Percentiles rank a stretch among this genome's conserved stretches.
Conservation (phyloP, 2,329 filamentous ascomycete genomes). For the Stemphylium lycopersici region DNA sequence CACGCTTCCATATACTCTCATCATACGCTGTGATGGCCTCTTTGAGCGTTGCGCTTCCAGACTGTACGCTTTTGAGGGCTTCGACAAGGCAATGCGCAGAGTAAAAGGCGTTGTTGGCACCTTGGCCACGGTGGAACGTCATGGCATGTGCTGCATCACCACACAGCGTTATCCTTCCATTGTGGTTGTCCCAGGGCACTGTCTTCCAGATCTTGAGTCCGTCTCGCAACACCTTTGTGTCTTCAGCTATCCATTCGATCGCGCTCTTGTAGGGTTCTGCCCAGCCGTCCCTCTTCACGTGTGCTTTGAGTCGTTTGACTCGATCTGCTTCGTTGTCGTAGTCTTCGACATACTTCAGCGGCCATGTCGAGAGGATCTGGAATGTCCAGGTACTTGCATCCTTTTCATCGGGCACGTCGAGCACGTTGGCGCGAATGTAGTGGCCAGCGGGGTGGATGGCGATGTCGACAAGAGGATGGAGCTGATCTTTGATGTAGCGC, state of each 20-base stretch:
- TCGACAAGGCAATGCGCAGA: slow-evolving; percentile 40
- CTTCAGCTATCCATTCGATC: slow-evolving; percentile 42
- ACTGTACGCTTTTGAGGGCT: slow-evolving; percentile 27
- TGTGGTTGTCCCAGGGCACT: slow-evolving; percentile 41
- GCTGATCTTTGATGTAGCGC: slow-evolving; percentile 28
- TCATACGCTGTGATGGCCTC: slow-evolving; percentile 37
- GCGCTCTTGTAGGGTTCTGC: slow-evolving; percentile 45
- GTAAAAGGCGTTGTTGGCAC: slow-evolving; percentile 46
- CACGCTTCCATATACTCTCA: slow-evolving; percentile 34
- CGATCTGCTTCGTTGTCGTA: slow-evolving; percentile 35
- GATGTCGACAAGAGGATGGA: slow-evolving; percentile 41
- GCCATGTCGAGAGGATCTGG: slow-evolving; percentile 43
- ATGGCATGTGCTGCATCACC: slow-evolving; percentile 52
- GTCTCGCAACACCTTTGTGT: slow-evolving; percentile 37
- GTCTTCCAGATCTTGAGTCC: slow-evolving; percentile 47
- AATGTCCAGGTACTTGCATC: slow-evolving; percentile 46
- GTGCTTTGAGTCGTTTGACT: slow-evolving; percentile 34
- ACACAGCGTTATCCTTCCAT: slow-evolving; percentile 43
- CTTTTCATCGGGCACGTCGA: slow-evolving; percentile 40
- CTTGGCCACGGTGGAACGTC: slow-evolving; percentile 50
- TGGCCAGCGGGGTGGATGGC: slow-evolving; percentile 41
- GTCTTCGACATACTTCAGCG: slow-evolving; percentile 32
- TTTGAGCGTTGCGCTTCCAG: slow-evolving; percentile 8
- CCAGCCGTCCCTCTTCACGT: slow-evolving; percentile 35
- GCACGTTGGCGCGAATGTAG: slow-evolving; percentile 39